Percentiles rank a stretch among this genome's conserved stretches.
phyloP scores from a whole-genome alignment of 306 rosid species.

The Cucumis sativus region DNA sequence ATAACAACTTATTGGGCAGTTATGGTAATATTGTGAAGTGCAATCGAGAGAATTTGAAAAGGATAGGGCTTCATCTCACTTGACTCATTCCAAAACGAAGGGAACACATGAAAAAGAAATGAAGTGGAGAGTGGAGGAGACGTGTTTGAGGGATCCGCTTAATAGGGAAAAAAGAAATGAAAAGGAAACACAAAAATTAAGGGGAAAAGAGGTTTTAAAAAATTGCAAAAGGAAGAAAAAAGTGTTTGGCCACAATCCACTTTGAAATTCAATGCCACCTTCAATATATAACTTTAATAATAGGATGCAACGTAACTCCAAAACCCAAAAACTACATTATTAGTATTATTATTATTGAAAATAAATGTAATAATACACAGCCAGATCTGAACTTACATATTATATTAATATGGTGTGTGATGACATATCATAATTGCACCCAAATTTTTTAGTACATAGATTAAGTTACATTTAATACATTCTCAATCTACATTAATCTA shows the following conservation, averaged over 20 bases:
- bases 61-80: too few relatives aligned
- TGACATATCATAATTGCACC: not conserved
- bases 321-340: too few relatives aligned
- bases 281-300: not conserved
- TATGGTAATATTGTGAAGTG: too few relatives aligned
- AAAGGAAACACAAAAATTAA: not conserved
- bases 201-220: not conserved
- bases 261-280: not conserved
- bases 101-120: not conserved
- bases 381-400: not conserved
- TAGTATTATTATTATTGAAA: not conserved
- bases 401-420: not conserved
- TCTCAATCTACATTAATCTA: not conserved
- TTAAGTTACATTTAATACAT: not conserved
- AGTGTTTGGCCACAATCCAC: not conserved
- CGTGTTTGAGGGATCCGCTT: not conserved
- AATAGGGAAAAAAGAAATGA: not conserved
- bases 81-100: not conserved
- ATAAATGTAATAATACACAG: not conserved
- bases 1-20: too few relatives aligned
- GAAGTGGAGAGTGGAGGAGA: not conserved
- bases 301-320: not conserved
- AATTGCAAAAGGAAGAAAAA: not conserved
- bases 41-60: too few relatives aligned
- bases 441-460: not conserved